phyloP scores from a whole-genome alignment of 257 asterid genomes.

The Salvia rosmarinus region DNA sequence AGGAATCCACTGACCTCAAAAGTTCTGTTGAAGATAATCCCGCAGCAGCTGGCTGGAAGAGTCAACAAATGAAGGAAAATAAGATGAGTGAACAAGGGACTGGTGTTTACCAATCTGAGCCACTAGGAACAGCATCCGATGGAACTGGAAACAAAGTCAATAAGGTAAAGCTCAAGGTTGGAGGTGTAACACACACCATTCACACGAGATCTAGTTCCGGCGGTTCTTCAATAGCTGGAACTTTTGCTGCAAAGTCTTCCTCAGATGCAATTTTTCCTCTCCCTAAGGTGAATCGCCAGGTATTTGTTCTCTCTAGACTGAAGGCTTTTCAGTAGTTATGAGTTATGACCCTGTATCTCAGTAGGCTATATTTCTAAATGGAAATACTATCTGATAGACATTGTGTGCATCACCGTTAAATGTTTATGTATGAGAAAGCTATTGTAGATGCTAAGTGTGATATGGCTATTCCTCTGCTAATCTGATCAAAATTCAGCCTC shows the following conservation, averaged over 20 bases:
- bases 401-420: background rate
- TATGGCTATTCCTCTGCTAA: background rate
- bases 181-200: conserved; percentile 76
- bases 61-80: conserved; percentile 32
- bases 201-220: conserved; percentile 51
- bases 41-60: conserved; percentile 35
- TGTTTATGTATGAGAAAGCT: background rate
- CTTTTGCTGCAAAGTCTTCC: conserved; percentile 46
- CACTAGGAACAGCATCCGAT: conserved; percentile 41
- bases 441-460: conserved; percentile 6
- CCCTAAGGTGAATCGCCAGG: conserved; percentile 46
- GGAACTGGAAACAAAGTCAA: conserved; percentile 52
- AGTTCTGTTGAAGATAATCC: conserved; percentile 32
- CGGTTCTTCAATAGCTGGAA: conserved; percentile 55
- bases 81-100: conserved; percentile 29
- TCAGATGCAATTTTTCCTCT: conserved; percentile 40
- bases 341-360: conserved; percentile 13
- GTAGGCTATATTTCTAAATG: conserved; percentile 2
- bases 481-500: conserved; percentile 12
- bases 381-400: background rate
- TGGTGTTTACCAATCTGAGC: conserved; percentile 35
- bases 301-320: conserved; percentile 23
- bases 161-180: conserved; percentile 79
- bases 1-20: conserved; percentile 34
- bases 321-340: conserved; percentile 11